A percentile compares a stretch with the other conserved stretches of the same genome.
phyloP scores from a whole-genome alignment of 345 rosid species.

The Rubroshorea leprosula region DNA sequence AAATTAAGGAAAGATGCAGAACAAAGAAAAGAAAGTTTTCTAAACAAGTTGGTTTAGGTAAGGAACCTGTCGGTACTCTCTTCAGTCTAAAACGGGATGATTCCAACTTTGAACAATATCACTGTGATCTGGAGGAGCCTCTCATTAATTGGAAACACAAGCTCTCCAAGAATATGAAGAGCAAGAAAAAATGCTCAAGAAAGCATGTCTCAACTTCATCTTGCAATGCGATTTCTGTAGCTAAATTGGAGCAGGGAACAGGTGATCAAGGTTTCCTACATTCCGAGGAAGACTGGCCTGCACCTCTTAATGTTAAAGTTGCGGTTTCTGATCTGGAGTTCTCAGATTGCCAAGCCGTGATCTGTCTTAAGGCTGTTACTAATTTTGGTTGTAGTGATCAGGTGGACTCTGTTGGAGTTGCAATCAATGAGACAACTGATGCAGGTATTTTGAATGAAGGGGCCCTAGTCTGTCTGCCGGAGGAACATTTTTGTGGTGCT shows the following conservation, averaged over 20 bases:
- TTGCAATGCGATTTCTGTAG: constrained; percentile 11
- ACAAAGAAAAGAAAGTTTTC: constrained; percentile 48
- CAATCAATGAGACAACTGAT: constrained; percentile 14
- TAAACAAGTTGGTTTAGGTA: constrained; percentile 4
- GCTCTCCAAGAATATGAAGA: constrained; percentile 33
- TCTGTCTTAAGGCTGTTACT: constrained; percentile 14
- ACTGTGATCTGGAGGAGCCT: constrained; percentile 42
- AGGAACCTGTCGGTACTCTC: constrained; percentile 16
- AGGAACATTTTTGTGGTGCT: constrained; percentile 26
- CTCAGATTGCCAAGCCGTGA: constrained; percentile 27
- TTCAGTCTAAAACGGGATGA: constrained; percentile 19
- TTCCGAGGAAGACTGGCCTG: constrained; percentile 13
- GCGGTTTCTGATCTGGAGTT: constrained; percentile 33
- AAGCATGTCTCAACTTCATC: constrained; percentile 18
- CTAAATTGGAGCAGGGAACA: constrained; percentile 14
- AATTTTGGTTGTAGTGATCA: constrained; percentile 17
- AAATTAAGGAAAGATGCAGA: constrained; percentile 44
- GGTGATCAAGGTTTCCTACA: constrained; percentile 15
- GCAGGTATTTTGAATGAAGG: constrained; percentile 11
- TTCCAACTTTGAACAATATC: constrained; percentile 28
- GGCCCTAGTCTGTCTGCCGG: constrained; percentile 9
- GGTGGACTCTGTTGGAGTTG: constrained; percentile 13
- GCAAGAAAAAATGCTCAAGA: constrained; percentile 26
- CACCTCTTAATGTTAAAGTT: constrained; percentile 27
- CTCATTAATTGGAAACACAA: constrained; percentile 44